Base-by-base conservation (phyloP, 1,139 yeast genomes). In the Taiozyma sp. region DNA sequence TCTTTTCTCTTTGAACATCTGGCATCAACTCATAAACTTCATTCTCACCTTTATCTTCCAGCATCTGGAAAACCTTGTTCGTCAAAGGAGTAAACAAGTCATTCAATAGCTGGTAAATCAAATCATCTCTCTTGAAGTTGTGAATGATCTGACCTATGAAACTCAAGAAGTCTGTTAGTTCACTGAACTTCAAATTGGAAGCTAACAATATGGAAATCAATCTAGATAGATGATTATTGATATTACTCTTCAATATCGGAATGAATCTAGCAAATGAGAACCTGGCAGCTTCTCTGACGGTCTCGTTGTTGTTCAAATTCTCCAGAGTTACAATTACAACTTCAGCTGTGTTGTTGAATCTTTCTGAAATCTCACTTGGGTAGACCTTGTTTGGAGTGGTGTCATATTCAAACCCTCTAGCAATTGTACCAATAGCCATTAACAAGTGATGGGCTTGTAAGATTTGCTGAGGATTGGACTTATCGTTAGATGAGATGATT, bases 131-230 rank as follows among this genome's bases (percentile, higher is more conserved):
- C 61, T 81, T 80, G 68, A 85, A 89, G 60, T 76, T 79, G 67
- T 93, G 98, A 46, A 87, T 81, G 54, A 93, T 79, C 68, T 93
- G 98, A 8, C 96, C 95, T 58, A 93, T 72, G 65, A 93, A 93
- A 47, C 93, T 80, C 51, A 90, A 70, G 64, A 95, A 90, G 63
- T 89, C 97, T 44, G 80, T 76, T 63, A 91, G 70, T 65, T 93
- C 99, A 46, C 74, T 68, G 9, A 79, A 70, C 54, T 78, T 81
- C 57, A 85, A 68, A 61, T 81, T 77, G n/a, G 87, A 79, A 8
- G 83, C 79, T 65, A 95, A 75, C 48, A 88, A 73, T n/a, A 86
- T 73, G 3, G 88, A 79, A 52, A 93, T 81, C 52, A 91, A 76
- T 62, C 89, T 84, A 52, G 85, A 84, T 64, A 88, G 75, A 63